These are phyloP conservation scores for Trichoderma pleuroti DNA, from an alignment of 2,329 filamentous ascomycete species.

Conservation along the genomic window DNA sequence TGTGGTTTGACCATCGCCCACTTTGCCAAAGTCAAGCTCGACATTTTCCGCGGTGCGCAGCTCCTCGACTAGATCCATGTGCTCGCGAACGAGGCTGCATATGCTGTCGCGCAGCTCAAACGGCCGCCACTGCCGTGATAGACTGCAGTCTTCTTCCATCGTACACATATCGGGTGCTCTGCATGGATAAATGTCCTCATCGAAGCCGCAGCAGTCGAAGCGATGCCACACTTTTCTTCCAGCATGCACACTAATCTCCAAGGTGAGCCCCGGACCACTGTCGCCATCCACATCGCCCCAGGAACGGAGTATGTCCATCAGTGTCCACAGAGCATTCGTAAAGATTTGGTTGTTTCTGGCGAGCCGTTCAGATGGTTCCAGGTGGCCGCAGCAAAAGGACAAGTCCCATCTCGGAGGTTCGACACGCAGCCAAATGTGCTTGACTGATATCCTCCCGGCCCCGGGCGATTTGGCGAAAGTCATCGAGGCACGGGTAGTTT, in stretches of 20 bases:
- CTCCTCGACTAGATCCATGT: not conserved
- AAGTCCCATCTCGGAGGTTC: not conserved
- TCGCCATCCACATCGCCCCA: not conserved
- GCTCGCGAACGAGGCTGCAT: not conserved
- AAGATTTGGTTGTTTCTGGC: not conserved
- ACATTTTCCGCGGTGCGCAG: not conserved
- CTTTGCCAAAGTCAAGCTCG: not conserved
- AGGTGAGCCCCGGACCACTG: not conserved
- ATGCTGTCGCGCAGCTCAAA: not conserved
- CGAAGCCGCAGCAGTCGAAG: not conserved
- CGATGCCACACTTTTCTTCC: not conserved
- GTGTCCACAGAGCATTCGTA: not conserved
- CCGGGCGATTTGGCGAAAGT: not conserved
- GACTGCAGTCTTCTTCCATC: not conserved
- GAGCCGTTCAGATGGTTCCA: not conserved
- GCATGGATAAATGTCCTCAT: not conserved
- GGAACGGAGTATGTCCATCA: not conserved
- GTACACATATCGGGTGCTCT: not conserved
- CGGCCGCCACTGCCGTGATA: not conserved
- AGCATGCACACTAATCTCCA: not conserved
- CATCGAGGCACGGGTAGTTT: not conserved
- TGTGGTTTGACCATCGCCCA: not conserved
- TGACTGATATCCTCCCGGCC: not conserved
- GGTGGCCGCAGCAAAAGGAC: not conserved
- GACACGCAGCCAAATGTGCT: constrained; percentile 3